A percentile compares a stretch with the other conserved stretches of the same genome.
phyloP scores from a whole-genome alignment of 177 flowering plant genomes.

The Telopea speciosissima region DNA sequence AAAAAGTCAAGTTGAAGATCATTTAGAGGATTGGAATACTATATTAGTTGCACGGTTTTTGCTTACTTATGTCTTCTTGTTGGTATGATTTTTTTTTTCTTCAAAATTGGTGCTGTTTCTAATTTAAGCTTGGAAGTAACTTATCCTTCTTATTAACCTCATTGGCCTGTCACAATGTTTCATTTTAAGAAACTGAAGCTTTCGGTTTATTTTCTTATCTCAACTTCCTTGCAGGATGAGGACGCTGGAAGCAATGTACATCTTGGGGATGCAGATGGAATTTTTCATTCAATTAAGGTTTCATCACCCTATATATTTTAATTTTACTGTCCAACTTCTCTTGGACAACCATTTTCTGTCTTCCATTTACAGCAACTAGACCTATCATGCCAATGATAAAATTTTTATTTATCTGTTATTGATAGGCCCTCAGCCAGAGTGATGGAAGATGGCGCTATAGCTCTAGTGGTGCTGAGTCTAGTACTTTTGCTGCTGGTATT shows the following conservation, averaged over 20 bases:
- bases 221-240: constrained; percentile 46
- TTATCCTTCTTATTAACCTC: not conserved
- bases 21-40: too few species aligned
- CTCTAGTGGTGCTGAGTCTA: constrained; percentile 74
- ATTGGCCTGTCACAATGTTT: not conserved
- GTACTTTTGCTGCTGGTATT: constrained; percentile 87
- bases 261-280: constrained; percentile 66
- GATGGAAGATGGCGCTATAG: constrained; percentile 95
- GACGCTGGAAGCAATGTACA: constrained; percentile 34
- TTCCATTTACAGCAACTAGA: not conserved
- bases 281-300: constrained; percentile 87
- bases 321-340: not conserved
- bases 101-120: not conserved
- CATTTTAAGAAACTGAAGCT: not conserved
- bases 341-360: not conserved
- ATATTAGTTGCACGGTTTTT: not conserved
- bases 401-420: constrained; percentile 5
- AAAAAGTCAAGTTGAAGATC: not conserved
- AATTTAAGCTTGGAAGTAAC: not conserved
- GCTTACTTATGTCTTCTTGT: not conserved
- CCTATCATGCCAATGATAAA: constrained; percentile 4
- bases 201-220: constrained; percentile 2
- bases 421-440: constrained; percentile 87
- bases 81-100: not conserved
- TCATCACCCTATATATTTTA: not conserved